These are phyloP conservation scores for Centrapalus pauciflorus DNA, from an alignment of 129 eudicot species.

Conservation along the genomic window DNA sequence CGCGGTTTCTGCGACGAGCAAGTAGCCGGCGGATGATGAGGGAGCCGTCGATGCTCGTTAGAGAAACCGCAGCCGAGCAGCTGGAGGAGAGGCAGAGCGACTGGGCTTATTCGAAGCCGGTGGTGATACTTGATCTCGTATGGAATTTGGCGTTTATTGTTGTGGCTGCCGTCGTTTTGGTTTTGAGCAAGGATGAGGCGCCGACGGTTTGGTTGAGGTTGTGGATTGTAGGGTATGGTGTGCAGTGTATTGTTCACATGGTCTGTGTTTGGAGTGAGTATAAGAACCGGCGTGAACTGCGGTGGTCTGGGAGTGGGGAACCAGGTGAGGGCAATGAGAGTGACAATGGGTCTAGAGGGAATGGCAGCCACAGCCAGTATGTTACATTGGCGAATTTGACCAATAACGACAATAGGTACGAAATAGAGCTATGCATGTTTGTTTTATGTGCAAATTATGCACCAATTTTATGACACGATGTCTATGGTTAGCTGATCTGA, in stretches of 20 bases:
- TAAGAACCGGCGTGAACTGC: conserved; percentile 24
- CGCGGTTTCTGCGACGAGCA: conserved; percentile 48
- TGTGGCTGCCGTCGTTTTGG: conserved; percentile 33
- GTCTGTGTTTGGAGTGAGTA: conserved; percentile 58
- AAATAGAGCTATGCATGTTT: neutral
- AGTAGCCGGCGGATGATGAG: conserved; percentile 44
- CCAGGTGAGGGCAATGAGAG: neutral
- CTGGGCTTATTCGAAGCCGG: conserved; percentile 68
- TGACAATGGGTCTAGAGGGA: conserved; percentile 6
- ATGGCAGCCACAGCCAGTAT: conserved; percentile 27
- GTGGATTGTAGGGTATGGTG: conserved; percentile 57
- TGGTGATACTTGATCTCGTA: conserved; percentile 43
- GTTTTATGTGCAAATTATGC: neutral
- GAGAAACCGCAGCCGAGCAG: conserved; percentile 62
- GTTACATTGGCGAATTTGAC: conserved; percentile 45
- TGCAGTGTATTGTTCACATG: conserved; percentile 58
- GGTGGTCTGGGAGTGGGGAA: conserved; percentile 18
- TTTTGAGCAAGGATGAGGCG: conserved; percentile 30
- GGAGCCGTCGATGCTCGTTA: conserved; percentile 52
- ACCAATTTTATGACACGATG: too few species aligned
- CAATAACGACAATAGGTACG: conserved; percentile 24
- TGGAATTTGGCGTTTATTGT: conserved; percentile 52
- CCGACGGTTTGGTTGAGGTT: conserved; percentile 36
- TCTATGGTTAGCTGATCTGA: too few species aligned
- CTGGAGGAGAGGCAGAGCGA: conserved; percentile 56